Evolutionary conservation across 1,139 yeast genomes (phyloP), one percentile per base, ranked within the genome.

Genomic region (Taphrina deformans): DNA sequence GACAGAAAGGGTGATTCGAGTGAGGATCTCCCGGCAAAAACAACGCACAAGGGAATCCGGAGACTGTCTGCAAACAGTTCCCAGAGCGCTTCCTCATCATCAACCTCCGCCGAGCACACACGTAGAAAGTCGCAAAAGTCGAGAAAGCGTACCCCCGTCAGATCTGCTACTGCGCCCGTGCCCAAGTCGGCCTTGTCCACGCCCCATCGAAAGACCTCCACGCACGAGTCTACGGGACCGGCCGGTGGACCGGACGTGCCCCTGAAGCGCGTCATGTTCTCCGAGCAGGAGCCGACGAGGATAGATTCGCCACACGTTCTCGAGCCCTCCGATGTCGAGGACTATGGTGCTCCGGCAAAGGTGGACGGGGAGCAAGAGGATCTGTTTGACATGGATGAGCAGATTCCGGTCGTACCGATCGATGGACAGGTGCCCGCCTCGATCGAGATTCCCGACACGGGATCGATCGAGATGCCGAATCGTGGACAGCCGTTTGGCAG

Each of bases 211-310:
- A 50, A 52, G 45, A 27, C 53, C 21, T 38, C 63, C 18, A 16
- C 33, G 24, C 26, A 24, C 40, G 56, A 59, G 41, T 14, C 24
- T 21, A 16, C 50, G 41, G 18, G 26, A n/a, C 12, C 21, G n/a
- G 46, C 31, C 14, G 24, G 27, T n/a, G 31, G 38, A 7, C 27
- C 55, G 45, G 56, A 60, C 26, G 33, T 59, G 26, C 51, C 51
- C 16, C 56, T 66, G 24, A 53, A 50, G 38, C 66, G 67, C n/a
- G 58, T 62, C 56, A 64, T 60, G 58, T 59, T 59, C 24, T 59
- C 63, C 27, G 63, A 59, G 40, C 50, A 38, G 41, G 63, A 59
- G 38, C 63, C 63, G n/a, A 51, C 45, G 41, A 51, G 63, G 27
- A 50, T 59, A 1, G 63, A 59, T 6, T 45, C 62, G 24, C 62